These are phyloP conservation scores for Xylaria acuta DNA, from an alignment of 495 filamentous ascomycete species.

Conservation along the genomic window DNA sequence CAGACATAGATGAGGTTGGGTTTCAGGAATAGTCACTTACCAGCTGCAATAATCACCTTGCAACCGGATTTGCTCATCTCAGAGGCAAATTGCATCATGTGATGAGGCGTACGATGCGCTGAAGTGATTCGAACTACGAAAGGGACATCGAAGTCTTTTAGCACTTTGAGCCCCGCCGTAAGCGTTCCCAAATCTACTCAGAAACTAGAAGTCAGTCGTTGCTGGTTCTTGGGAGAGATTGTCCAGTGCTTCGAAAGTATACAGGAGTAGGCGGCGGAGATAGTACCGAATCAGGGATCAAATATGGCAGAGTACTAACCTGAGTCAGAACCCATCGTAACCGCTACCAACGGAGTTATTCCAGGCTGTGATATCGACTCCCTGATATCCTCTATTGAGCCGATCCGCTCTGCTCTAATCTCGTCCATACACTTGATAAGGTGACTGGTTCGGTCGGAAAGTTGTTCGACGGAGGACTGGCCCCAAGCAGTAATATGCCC, in stretches of 20 bases:
- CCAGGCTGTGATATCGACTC: conserved; percentile 29
- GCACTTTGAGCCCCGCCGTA: conserved; percentile 74
- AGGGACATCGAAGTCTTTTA: conserved; percentile 76
- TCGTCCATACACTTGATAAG: conserved; percentile 68
- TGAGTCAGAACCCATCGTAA: conserved; percentile 96
- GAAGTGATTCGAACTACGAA: conserved; percentile 86
- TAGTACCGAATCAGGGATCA: neutral
- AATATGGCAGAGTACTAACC: conserved; percentile 12
- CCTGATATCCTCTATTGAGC: conserved; percentile 35
- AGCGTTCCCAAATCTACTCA: conserved; percentile 76
- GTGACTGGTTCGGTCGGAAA: conserved; percentile 71
- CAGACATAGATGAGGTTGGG: neutral
- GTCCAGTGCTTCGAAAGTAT: neutral
- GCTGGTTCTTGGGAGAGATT: neutral
- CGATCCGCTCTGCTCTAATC: conserved; percentile 66
- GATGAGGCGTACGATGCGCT: conserved; percentile 87
- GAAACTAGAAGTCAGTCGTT: neutral
- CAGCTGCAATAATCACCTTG: conserved; percentile 90
- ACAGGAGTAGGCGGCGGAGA: neutral
- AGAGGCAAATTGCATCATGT: conserved; percentile 79
- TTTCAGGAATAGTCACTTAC: conserved; percentile 24
- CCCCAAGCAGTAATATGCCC: conserved; percentile 84
- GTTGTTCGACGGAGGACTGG: conserved; percentile 69
- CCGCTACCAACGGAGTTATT: conserved; percentile 69
- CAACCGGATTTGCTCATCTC: conserved; percentile 71